phyloP scores from a whole-genome alignment of 257 asterid species.

The Plantago elongata region DNA sequence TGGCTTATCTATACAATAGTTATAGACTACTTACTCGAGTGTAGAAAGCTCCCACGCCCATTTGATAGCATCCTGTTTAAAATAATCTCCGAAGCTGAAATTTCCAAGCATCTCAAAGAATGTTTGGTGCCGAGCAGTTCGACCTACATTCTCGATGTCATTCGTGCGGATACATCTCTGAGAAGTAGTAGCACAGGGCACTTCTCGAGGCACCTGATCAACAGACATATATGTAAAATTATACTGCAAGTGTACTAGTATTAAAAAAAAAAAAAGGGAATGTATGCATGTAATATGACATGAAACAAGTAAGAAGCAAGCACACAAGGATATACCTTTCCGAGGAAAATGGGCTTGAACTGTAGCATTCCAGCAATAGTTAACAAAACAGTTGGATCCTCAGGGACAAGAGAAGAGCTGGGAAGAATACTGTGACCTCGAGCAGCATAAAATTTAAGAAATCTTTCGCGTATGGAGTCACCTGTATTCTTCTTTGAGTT shows the following conservation, averaged over 20 bases:
- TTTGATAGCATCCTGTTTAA: conserved; percentile 79
- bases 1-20: no score
- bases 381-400: conserved; percentile 89
- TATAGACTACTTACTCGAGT: conserved; percentile 45
- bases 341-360: conserved; percentile 95
- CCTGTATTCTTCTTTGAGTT: conserved; percentile 31
- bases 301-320: no score
- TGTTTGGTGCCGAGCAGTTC: conserved; percentile 90
- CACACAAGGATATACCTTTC: conserved; percentile 47
- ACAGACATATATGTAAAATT: conserved; percentile 11
- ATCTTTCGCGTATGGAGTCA: conserved; percentile 71
- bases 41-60: conserved; percentile 99
- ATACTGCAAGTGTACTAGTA: background rate
- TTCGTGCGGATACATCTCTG: conserved; percentile 92
- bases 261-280: background rate
- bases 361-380: conserved; percentile 99
- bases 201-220: conserved; percentile 78
- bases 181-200: conserved; percentile 86
- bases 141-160: conserved; percentile 91
- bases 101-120: conserved; percentile 99
- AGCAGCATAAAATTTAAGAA: conserved; percentile 78
- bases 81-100: conserved; percentile 96
- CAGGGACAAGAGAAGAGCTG: conserved; percentile 94
- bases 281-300: background rate
- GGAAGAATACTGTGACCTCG: conserved; percentile 86